Evolutionary conservation across 768 basidiomycete genomes (phyloP), one percentile per base, ranked within the genome.

Genomic region (Boletales sp.): DNA sequence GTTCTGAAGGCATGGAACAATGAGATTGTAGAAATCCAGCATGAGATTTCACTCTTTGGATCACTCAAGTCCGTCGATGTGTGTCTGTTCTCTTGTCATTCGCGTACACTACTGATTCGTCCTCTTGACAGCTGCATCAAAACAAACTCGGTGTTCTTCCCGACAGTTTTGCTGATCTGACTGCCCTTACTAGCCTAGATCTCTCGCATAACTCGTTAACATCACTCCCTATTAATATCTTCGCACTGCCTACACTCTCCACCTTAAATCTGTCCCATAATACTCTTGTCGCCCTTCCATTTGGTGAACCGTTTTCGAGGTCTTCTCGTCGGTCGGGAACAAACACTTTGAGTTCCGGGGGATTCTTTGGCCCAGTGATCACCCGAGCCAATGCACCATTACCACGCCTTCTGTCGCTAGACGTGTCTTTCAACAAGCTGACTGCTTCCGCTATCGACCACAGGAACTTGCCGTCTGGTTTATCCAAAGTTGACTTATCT

Each of bases 21-120:
- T 58, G 83, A 86, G 17, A 90, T 93, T 37, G 55, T 77, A 15
- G 86, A 88, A 60, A 75, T 93, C 28, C 90, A 91, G 56, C 83
- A 82, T 19, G 90, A 93, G 63, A 84, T 93, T 13, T 86, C 86
- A 0, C 74, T 91, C 40, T 93, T 93, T 62, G 90, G 90, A 3
- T 88, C 87, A 4, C 72, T 93, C 46, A 91, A 90, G 67, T 79
- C 74, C 2, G 58, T 93, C 36, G 90, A 93, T 66, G 90, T 90
- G 69, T 49, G 89, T 72, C 15, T 41, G 14, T 14, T 48, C 25
- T 21, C 2, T 41, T 41, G 41, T 36, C 32, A 34, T 21, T 48
- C 35, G 0, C 21, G 13, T 42, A 14, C 21, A 34, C 30, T 30
- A 33, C 51, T 34, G 13, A 41, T 44, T 49, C 2, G 56, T 18